A percentile compares a stretch with the other conserved stretches of the same genome.
Conservation (phyloP, 371 early-diverging fungal genomes). For the Cokeromyces recurvatus region DNA sequence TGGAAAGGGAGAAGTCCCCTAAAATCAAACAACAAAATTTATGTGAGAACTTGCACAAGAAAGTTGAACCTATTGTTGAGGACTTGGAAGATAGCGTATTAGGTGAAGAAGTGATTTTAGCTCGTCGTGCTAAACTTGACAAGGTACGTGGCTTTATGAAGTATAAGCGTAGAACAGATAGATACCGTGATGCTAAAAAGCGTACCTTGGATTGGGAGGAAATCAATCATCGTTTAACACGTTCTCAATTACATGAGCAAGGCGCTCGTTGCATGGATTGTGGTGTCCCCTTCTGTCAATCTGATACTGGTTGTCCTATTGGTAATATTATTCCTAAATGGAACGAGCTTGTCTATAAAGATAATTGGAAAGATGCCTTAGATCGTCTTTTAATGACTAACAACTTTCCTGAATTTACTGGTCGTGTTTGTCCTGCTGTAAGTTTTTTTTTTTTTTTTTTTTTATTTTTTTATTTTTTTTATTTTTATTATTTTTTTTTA, state of each 20-base stretch:
- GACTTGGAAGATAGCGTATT: constrained; percentile 89
- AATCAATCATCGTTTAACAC: constrained; percentile 80
- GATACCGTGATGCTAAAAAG: constrained; percentile 78
- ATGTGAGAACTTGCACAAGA: constrained; percentile 31
- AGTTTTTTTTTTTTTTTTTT: not conserved
- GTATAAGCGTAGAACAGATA: constrained; percentile 84
- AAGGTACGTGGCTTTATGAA: constrained; percentile 91
- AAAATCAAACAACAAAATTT: not conserved
- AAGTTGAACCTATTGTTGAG: constrained; percentile 55
- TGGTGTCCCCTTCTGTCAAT: constrained; percentile 97
- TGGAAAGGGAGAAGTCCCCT: constrained; percentile 46
- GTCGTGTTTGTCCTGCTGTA: constrained; percentile 33
- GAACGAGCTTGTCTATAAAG: constrained; percentile 93
- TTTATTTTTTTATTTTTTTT: constrained; percentile 58
- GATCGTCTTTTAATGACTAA: constrained; percentile 92
- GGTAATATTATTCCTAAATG: constrained; percentile 97
- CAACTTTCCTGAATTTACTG: constrained; percentile 96
- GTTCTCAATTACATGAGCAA: constrained; percentile 82
- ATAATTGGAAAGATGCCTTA: constrained; percentile 92
- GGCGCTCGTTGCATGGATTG: constrained; percentile 98
- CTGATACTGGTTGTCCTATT: constrained; percentile 94
- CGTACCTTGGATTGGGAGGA: constrained; percentile 91
- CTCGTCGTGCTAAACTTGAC: constrained; percentile 64
- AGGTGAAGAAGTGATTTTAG: constrained; percentile 66
- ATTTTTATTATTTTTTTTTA: constrained; percentile 58